Base-by-base conservation (phyloP, 257 asterid genomes). In the Solanum bulbocastanum region DNA sequence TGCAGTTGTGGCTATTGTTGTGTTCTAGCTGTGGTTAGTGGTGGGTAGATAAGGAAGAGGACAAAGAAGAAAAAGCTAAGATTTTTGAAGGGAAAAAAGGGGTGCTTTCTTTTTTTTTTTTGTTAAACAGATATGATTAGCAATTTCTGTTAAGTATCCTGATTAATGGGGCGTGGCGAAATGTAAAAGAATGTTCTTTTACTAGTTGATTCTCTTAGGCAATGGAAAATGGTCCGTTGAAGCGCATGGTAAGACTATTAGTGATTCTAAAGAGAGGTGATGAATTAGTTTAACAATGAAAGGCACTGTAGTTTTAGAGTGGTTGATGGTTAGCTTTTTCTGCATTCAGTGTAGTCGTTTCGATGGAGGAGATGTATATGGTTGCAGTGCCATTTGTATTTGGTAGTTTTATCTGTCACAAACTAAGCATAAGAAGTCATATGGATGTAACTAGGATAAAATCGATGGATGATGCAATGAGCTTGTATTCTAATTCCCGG, bases 281-380 rank as follows among this genome's bases (percentile, higher is more conserved):
- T 87, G 93, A 90, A 83, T 89, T 90, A 91, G 91, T 87, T 85
- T 85, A 89, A 93, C 92, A 91, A 95, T 94, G 99, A 92, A 93
- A 88, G 92, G 91, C 89, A 88, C 32, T 88, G 88, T 90, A 62
- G 58, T 75, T 88, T 78, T 89, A 74, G 93, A 86, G 88, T 89
- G 94, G 90, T 83, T 91, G 91, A 74, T 56, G 91, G 92, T 92
- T 87, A 81, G 85, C 91, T 90, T 90, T 90, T 90, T 73, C 90
- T 89, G 71, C 87, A 30, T 27, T 88, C 46, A 89, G 87, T 91
- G 86, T 89, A 90, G 92, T 82, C 87, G 91, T 89, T 86, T 90
- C 75, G 74, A 91, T 94, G 96, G 94, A 90, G 91, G 94, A 92
- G 87, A 91, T 89, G 86, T 79, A 78, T 91, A 90, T 90, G 84